Evolutionary conservation across 306 rosid species (phyloP), one percentile per base, ranked within the genome.

Genomic region (Glycine latifolia): DNA sequence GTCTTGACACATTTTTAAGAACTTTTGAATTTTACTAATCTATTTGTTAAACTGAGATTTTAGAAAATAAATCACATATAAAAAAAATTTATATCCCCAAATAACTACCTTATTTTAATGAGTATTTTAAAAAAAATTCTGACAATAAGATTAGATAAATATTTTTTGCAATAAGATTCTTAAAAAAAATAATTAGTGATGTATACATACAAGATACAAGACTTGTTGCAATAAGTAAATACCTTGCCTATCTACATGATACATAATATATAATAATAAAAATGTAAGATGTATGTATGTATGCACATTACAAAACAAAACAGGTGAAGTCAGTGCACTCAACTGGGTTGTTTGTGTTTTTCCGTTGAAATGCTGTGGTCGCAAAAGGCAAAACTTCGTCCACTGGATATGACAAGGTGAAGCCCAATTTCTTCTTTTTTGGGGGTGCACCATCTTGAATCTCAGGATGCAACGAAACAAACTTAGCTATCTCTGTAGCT

Each of bases 401-500:
- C 2, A 85, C 84, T 0, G 86, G 90, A 81, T 80, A 84, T 33
- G 95, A 88, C 59, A 89, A 20, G 3, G 92, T 85, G 72, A 89
- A 91, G 12, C 95, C 93, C 77, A 92, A 50, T 54, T 84, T 84
- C 84, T 83, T 88, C 68, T 82, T 70, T 55, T 75, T 61, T 3
- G 47, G 5, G 43, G 68, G 46, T 43, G 35, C 78, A 50, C 63
- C 54, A 4, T 52, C 67, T 14, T 63, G 80, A 43, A 61, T 65
- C 17, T 77, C 83, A 4, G 88, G 89, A 81, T 84, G 89, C 3
- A 69, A 68, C 48, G 75, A 41, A 14, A 90, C 83, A 73, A 92
- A 92, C 76, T 76, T 84, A 4, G 90, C 91, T 46, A 92, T 78
- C 88, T 89, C 95, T 71, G 78, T 75, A 13, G 91, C 95, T 66